phyloP scores from a whole-genome alignment of 495 filamentous ascomycete genomes.

The Hypoxylon lenormandii region DNA sequence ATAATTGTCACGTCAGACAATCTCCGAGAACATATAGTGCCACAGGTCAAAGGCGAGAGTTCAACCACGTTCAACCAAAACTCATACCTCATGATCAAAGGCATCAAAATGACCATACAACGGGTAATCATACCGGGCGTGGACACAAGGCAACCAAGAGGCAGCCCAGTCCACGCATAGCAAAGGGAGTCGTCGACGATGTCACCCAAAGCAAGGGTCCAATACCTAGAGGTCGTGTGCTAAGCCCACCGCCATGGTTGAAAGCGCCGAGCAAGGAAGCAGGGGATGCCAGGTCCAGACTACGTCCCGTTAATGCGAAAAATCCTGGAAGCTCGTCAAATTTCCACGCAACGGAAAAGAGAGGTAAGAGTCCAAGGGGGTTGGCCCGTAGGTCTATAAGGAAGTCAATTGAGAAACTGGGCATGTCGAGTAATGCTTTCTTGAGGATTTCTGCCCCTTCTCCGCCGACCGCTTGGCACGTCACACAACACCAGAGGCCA shows the following conservation, averaged over 20 bases:
- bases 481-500: conserved; percentile 43
- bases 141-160: neutral
- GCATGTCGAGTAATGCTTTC: conserved; percentile 14
- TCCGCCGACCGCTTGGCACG: conserved; percentile 37
- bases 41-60: neutral
- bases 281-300: conserved; percentile 40
- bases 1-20: neutral
- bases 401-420: conserved; percentile 6
- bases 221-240: conserved; percentile 45
- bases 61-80: neutral
- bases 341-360: neutral
- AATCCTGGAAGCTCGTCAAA: conserved; percentile 2
- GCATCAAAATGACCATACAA: neutral
- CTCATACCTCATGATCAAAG: neutral
- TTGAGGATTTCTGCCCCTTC: conserved; percentile 38
- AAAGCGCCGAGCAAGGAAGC: conserved; percentile 47
- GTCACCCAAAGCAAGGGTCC: neutral
- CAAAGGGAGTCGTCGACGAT: neutral
- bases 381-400: neutral
- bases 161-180: neutral
- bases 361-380: neutral
- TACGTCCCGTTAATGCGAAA: conserved; percentile 27
- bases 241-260: conserved; percentile 56
- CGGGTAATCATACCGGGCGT: neutral
- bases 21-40: neutral